Conservation (phyloP, 768 basidiomycete species). For the Pleurotus sapidus region DNA sequence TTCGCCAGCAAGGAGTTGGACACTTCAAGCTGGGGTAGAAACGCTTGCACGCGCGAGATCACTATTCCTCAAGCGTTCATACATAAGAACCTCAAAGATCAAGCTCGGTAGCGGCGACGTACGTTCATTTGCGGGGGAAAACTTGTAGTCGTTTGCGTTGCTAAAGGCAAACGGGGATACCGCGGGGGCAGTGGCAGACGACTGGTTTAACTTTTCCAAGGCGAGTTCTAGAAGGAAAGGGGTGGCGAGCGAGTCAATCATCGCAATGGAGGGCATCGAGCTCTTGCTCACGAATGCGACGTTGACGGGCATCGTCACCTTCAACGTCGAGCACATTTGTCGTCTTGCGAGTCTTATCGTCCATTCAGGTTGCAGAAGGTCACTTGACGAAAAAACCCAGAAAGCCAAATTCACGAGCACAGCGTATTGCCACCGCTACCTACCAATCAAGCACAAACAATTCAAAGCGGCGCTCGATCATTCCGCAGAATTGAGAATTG, state of each 20-base stretch:
- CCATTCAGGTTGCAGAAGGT: neutral
- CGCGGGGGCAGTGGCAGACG: neutral
- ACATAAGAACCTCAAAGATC: neutral
- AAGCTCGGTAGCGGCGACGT: neutral
- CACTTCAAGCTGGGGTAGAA: slow-evolving; percentile 64
- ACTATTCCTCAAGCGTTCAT: slow-evolving; percentile 36
- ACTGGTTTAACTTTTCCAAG: slow-evolving; percentile 3
- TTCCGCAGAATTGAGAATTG: neutral
- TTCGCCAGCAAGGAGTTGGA: slow-evolving; percentile 55
- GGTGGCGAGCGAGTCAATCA: neutral
- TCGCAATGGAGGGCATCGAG: neutral
- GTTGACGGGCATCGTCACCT: slow-evolving; percentile 41
- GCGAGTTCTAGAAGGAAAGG: neutral
- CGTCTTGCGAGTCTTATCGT: slow-evolving; percentile 14
- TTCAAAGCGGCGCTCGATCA: neutral
- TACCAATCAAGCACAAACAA: neutral
- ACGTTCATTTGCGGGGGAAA: neutral
- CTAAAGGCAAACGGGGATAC: neutral
- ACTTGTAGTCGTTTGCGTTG: neutral
- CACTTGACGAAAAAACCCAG: neutral
- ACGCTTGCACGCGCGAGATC: slow-evolving; percentile 60
- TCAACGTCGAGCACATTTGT: slow-evolving; percentile 39
- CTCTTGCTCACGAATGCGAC: slow-evolving; percentile 34
- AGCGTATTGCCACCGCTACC: neutral
- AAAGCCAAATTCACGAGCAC: neutral